phyloP scores from a whole-genome alignment of 176 grass and related monocot species.

The Aegilops speltoides region DNA sequence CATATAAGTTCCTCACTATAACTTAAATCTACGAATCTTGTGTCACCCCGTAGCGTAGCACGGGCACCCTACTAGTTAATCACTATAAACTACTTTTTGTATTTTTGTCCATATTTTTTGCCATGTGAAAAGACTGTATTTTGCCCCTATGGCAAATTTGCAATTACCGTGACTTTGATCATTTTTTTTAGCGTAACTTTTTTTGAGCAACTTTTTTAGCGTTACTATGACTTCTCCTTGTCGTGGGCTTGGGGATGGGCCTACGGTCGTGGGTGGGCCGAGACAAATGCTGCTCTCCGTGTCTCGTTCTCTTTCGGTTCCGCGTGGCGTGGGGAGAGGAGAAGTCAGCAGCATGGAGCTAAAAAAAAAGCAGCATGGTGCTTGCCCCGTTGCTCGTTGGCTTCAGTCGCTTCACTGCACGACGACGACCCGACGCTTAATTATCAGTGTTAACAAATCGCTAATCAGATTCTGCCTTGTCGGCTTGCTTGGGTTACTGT shows the following conservation, averaged over 20 bases:
- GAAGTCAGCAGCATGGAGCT: too few relatives aligned
- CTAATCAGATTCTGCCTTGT: background rate
- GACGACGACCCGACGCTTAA: background rate
- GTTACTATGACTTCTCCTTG: background rate
- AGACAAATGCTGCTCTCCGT: background rate
- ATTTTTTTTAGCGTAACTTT: too few relatives aligned
- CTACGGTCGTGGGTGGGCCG: background rate
- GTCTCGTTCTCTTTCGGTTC: background rate
- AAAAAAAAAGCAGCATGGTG: background rate
- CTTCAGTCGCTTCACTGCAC: background rate
- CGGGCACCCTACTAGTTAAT: too few relatives aligned
- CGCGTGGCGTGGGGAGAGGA: background rate
- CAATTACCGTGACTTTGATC: too few relatives aligned
- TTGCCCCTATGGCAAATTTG: too few relatives aligned
- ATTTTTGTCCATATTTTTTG: too few relatives aligned
- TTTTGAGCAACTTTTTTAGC: too few relatives aligned
- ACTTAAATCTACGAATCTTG: too few relatives aligned
- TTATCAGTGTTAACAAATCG: background rate
- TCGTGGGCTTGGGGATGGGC: slow-evolving; percentile 14
- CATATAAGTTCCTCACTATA: too few relatives aligned
- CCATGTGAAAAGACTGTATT: too few relatives aligned
- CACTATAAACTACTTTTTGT: too few relatives aligned
- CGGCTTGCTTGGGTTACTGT: background rate
- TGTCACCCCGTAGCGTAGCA: too few relatives aligned
- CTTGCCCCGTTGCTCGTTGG: slow-evolving; percentile 14